Evolutionary conservation across 2,329 filamentous ascomycete genomes (phyloP).

Genomic region (Fusarium nanum): DNA sequence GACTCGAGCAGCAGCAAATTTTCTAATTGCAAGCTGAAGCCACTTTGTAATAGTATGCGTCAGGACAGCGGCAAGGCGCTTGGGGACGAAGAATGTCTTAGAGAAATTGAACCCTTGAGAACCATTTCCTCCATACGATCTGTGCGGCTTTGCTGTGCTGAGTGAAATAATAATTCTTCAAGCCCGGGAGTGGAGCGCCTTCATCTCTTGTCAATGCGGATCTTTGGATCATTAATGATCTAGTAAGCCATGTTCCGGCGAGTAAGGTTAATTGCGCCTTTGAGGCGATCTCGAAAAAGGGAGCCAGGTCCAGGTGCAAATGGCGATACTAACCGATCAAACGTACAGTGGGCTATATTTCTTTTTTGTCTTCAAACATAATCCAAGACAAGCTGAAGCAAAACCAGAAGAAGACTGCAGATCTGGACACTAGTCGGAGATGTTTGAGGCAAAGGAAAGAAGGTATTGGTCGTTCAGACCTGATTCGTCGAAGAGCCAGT

Average conservation of each 20-base stretch:
- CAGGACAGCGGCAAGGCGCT: neutral
- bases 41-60: neutral
- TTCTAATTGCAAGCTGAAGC: neutral
- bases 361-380: neutral
- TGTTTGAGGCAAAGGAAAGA: constrained; percentile 5
- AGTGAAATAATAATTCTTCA: constrained; percentile 26
- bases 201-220: constrained; percentile 12
- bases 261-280: constrained; percentile 13
- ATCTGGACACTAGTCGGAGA: constrained; percentile 21
- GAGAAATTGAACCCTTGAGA: neutral
- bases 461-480: constrained; percentile 11
- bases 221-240: constrained; percentile 19
- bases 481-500: constrained; percentile 20
- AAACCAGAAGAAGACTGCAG: constrained; percentile 7
- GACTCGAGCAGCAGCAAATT: neutral
- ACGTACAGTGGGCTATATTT: constrained; percentile 2
- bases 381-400: constrained; percentile 12
- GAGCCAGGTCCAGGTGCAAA: neutral
- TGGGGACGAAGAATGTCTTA: neutral
- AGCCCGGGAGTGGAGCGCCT: constrained; percentile 19
- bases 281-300: constrained; percentile 14
- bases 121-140: constrained; percentile 1
- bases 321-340: neutral
- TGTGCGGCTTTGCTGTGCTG: constrained; percentile 17
- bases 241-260: neutral